Base-by-base conservation (phyloP, 192 early-diverging fungal species). In the Coemansia sp. region DNA sequence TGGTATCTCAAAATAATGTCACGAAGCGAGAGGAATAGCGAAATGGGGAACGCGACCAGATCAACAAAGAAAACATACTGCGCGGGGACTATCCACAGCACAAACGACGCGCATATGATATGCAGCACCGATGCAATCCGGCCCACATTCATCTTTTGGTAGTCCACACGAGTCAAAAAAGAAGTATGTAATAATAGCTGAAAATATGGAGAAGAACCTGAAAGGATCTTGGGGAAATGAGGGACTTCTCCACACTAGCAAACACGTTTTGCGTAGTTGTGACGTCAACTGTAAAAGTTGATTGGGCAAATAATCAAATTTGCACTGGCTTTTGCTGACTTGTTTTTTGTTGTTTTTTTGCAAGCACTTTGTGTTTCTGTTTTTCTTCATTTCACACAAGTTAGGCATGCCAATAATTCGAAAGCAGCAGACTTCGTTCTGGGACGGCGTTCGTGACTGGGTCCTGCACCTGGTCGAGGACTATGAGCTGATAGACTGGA, bases 401-500 rank as follows among this genome's bases (percentile, higher is more conserved):
- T 5, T 11, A 10, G 14, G 16, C 50, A 78, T 81, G 78, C 69
- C 67, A 4, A 43, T 75, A 26, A 49, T 75, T 62, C 57, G 73
- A 19, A 68, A 52, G 53, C 69, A 65, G 37, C 65, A 55, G 11
- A 50, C 60, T 14, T 59, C 69, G n/a, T 63, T 81, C 45, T 81
- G 78, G 78, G 67, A 67, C 8, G 62, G 64, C 19, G 69, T 75
- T 17, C 74, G 75, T 21, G 80, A 82, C 68, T 77, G 75, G 75
- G 54, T 77, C 39, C 51, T 77, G 47, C 65, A 73, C 23, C 50
- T 77, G 45, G 53, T 64, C 9, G 80, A 82, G 26, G 75, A 82
- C 65, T 82, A 82, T 60, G 75, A 82, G 60, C 61, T 82, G 21
- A 59, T 82, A 12, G 74, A 82, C 68, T 82, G 80, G 80, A 77